Base-by-base conservation (phyloP, 1,139 yeast genomes). In the Kodamaea plutei region DNA sequence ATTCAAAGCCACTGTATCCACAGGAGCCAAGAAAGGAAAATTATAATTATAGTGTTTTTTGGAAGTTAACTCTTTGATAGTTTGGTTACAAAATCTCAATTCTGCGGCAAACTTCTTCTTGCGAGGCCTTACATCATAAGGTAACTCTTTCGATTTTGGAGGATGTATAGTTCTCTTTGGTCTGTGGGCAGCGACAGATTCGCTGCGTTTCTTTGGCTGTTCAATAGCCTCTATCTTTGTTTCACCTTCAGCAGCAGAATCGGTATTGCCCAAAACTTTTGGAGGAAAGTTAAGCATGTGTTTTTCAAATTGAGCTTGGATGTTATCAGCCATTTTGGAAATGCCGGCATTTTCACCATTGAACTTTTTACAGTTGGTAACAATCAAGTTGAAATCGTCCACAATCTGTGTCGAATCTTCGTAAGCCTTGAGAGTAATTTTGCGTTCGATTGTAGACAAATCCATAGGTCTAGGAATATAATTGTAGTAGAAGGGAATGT, bases 141-240 rank as follows among this genome's bases (percentile, higher is more conserved):
- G 95, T 54, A 89, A 75, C 54, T 91, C 97, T 53, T 87, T 87
- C 11, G 96, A 84, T 50, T 84, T 83, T 33, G 98, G 98, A 3
- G 98, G 98, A 52, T 89, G 96, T 30, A 91, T 87, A 47, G 88
- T 94, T 45, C 99, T 77, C 61, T 89, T 89, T 26, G 98, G 97
- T 44, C 98, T 73, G 25, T 61, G 66, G 7, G 68, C 67, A 17
- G 74, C 73, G 16, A 68, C 68, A 5, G 72, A 65, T 35, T 63
- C 69, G 15, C 34, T 30, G 30, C 53, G 50, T 36, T 56, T 56
- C 2, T 41, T 35, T 12, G 33, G 31, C 18, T 79, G 80, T 21
- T 71, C 73, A 37, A 63, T 69, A 34, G 58, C 51, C 24, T 57
- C 45, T 16, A 64, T 67, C 14, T 52, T 47, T 12, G 36, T 33